Evolutionary conservation across 768 basidiomycete species (phyloP).

Genomic region (Russula earlei): DNA sequence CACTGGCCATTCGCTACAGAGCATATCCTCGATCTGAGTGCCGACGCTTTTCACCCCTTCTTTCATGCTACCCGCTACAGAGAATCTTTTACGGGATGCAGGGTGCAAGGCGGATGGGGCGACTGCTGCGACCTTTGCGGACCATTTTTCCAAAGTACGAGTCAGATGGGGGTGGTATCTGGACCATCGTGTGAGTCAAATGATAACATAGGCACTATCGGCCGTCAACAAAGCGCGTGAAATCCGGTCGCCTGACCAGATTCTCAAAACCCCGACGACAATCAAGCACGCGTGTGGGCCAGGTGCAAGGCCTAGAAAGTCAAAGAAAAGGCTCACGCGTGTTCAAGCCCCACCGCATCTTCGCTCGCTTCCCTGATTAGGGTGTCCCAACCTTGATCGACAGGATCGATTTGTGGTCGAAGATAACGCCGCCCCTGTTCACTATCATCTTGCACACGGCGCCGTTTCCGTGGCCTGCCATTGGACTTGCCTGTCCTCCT

Average conservation of each 20-base stretch:
- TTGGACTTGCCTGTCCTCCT: constrained; percentile 7
- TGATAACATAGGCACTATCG: not conserved
- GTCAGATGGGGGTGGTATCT: constrained; percentile 64
- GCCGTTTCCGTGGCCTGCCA: constrained; percentile 17
- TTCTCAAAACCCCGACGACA: not conserved
- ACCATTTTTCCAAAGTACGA: constrained; percentile 88
- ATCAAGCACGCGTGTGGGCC: not conserved
- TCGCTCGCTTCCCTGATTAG: constrained; percentile 16
- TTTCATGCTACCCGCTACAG: constrained; percentile 29
- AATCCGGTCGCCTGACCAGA: constrained; percentile 24
- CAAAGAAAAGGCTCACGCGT: constrained; percentile 27
- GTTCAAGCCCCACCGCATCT: constrained; percentile 14
- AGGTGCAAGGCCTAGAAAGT: not conserved
- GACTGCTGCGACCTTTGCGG: constrained; percentile 88
- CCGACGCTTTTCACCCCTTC: constrained; percentile 52
- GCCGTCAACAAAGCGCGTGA: not conserved
- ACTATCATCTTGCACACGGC: constrained; percentile 9
- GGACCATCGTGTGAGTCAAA: constrained; percentile 10
- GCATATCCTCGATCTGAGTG: constrained; percentile 68
- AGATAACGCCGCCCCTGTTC: constrained; percentile 10
- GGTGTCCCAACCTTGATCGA: constrained; percentile 16
- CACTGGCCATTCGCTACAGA: constrained; percentile 43
- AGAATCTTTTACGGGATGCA: constrained; percentile 62
- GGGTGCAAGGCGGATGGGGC: constrained; percentile 68
- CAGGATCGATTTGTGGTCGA: constrained; percentile 16